Base-by-base conservation (phyloP, 73 alveolate genomes). In the Tetrahymena malaccensis region DNA sequence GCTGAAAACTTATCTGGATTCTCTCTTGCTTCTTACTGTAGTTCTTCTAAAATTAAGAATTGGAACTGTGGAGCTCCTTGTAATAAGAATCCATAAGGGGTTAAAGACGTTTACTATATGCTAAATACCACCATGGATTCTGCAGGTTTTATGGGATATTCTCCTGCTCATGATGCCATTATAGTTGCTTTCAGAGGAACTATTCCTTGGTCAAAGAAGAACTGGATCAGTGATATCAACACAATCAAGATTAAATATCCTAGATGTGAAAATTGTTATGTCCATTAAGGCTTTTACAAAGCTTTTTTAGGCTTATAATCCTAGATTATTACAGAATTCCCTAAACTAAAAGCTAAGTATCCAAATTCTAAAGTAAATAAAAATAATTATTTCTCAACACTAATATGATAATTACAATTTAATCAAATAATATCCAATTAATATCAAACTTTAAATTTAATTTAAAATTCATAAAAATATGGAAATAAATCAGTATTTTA, bases 171-270 rank as follows among this genome's bases (percentile, higher is more conserved):
- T 58, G 37, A 58, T 58, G 85, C 85, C 12, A 58, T 58, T 15
- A 31, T 58, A 31, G 25, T 93, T 21, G 35, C 43, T 43, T 93
- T 93, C 13, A 93, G 95, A 93, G 95, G 95, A 93, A 93, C 95
- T 10, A 19, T 93, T 21, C 95, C 95, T 12, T 93, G 95, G 95
- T 93, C 95, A 38, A 43, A 34, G 27, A 37, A 35, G 16, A 93
- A 93, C 38, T 93, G 95, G 95, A 35, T 93, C 5, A 57, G 83
- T 34, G 95, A 93, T 93, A 35, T 93, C 17, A 57, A 93, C 83
- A 43, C 83, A 70, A 33, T 93, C 31, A 93, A 93, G 43, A 31
- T 35, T 35, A 38, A 16, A 33, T 93, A 93, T 15, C 95, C 95
- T 11, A 21, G 31, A 34, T 93, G 95, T 93, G 21, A 37, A 3